phyloP scores from a whole-genome alignment of 805 yeast genomes.

The Candida montana region DNA sequence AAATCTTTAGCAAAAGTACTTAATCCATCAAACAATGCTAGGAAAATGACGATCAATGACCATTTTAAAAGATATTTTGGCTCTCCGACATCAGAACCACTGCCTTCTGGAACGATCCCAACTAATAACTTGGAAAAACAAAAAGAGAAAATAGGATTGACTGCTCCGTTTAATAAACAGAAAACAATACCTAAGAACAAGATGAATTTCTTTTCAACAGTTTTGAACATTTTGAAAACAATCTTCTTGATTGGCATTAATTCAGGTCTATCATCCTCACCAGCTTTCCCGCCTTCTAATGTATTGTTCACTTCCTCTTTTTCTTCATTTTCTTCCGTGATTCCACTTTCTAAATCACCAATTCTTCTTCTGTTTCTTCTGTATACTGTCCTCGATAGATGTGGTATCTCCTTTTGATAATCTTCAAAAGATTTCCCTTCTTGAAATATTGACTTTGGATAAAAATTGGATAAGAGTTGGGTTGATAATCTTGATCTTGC shows the following conservation, averaged over 20 bases:
- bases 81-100: slow-evolving; percentile 27
- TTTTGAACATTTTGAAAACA: slow-evolving; percentile 26
- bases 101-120: slow-evolving; percentile 49
- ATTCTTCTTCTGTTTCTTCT: slow-evolving; percentile 8
- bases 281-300: slow-evolving; percentile 1
- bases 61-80: slow-evolving; percentile 44
- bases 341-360: background rate
- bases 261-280: slow-evolving; percentile 16
- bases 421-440: slow-evolving; percentile 1
- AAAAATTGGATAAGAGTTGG: slow-evolving; percentile 15
- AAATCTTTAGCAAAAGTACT: slow-evolving; percentile 46
- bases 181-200: slow-evolving; percentile 46
- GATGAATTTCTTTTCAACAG: slow-evolving; percentile 22
- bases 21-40: slow-evolving; percentile 61
- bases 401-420: slow-evolving; percentile 5
- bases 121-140: slow-evolving; percentile 65
- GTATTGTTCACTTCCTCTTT: slow-evolving; percentile 1
- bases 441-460: slow-evolving; percentile 18
- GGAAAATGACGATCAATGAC: slow-evolving; percentile 59
- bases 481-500: slow-evolving; percentile 12
- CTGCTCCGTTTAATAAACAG: slow-evolving; percentile 53
- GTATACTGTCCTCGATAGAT: background rate
- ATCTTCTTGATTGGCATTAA: slow-evolving; percentile 26
- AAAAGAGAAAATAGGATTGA: slow-evolving; percentile 75
- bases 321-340: background rate